Percentiles rank a stretch among this genome's conserved stretches.
Evolutionary conservation across 768 basidiomycete genomes (phyloP).

Genomic region (Pulveroboletus ravenelii): DNA sequence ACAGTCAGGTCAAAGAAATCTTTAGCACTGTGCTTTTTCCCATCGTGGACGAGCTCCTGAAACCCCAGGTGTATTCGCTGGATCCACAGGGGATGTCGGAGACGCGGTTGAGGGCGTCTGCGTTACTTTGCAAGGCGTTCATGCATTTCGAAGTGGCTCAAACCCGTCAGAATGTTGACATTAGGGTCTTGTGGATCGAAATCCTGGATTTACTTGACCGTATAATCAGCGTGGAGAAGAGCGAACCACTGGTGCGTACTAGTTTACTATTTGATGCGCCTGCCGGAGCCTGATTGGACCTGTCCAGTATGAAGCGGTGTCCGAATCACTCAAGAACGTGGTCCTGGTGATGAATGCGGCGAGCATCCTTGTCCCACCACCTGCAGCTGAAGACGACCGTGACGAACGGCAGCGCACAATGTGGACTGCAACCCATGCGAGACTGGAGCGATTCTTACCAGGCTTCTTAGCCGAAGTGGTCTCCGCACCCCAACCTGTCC

Average conservation of each 20-base stretch:
- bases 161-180: slow-evolving; percentile 52
- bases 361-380: slow-evolving; percentile 66
- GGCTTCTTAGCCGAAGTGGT: slow-evolving; percentile 79
- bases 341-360: slow-evolving; percentile 94
- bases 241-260: slow-evolving; percentile 70
- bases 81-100: slow-evolving; percentile 90
- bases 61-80: slow-evolving; percentile 69
- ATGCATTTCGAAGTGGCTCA: slow-evolving; percentile 87
- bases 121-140: slow-evolving; percentile 92
- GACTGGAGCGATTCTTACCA: slow-evolving; percentile 88
- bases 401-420: slow-evolving; percentile 61
- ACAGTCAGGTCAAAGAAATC: slow-evolving; percentile 67
- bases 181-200: slow-evolving; percentile 78
- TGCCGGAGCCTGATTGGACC: not conserved
- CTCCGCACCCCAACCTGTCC: slow-evolving; percentile 30
- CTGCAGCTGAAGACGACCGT: slow-evolving; percentile 40
- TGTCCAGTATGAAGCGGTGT: slow-evolving; percentile 83
- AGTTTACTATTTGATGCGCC: not conserved
- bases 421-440: slow-evolving; percentile 82
- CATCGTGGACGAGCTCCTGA: slow-evolving; percentile 84
- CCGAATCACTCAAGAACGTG: slow-evolving; percentile 95
- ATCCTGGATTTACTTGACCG: slow-evolving; percentile 86
- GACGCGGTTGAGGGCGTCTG: slow-evolving; percentile 81
- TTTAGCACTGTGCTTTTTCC: slow-evolving; percentile 91
- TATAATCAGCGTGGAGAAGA: slow-evolving; percentile 79